Evolutionary conservation across 2,329 filamentous ascomycete species (phyloP), one percentile per base, ranked within the genome.

Genomic region (Xylariaceae sp.): DNA sequence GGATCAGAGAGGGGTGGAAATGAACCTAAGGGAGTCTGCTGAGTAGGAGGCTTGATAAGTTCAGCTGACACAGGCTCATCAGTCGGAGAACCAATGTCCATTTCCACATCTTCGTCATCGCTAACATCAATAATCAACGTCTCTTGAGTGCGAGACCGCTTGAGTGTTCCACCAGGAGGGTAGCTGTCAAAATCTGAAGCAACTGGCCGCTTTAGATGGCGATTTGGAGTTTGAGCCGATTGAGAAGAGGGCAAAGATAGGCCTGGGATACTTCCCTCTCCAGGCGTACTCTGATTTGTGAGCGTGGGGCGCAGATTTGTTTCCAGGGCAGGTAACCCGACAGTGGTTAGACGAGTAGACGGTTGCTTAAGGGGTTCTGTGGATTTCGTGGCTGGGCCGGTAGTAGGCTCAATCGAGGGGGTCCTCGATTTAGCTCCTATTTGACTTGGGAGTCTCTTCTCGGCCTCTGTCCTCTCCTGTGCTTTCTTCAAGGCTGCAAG

Each of bases 51-150:
- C 4, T 63, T 66, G 18, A 56, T 67, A 10, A 68, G 69, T 20
- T 73, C 73, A 4, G 70, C 65, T 2, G 73, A 68, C 20, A 41
- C 50, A 16, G 73, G 64, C 2, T 75, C 75, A 20, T 81, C 78
- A 23, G 73, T 75, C 9, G 78, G 79, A 45, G 81, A 84, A 21
- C 84, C 84, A 20, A 88, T 79, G 32, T 89, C 87, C 85, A 88
- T 89, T 54, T 86, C 86, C 45, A 86, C 80, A 61, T 87, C 84
- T 53, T 85, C 84, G 48, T 79, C 83, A 23, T 96, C 93, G 68
- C 91, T 96, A 40, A 96, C 88, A 62, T 96, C 85, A 63, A 96
- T 96, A 40, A 96, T 83, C 50, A 96, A 82, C 2, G 82, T 70
- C 26, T 72, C 68, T 20, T 71, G 65, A 4, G 67, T 72, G 82